A percentile compares a stretch with the other conserved stretches of the same genome.
These are phyloP conservation scores for Colletotrichum costaricense DNA, from an alignment of 2,329 filamentous ascomycete species.

Conservation along the genomic window DNA sequence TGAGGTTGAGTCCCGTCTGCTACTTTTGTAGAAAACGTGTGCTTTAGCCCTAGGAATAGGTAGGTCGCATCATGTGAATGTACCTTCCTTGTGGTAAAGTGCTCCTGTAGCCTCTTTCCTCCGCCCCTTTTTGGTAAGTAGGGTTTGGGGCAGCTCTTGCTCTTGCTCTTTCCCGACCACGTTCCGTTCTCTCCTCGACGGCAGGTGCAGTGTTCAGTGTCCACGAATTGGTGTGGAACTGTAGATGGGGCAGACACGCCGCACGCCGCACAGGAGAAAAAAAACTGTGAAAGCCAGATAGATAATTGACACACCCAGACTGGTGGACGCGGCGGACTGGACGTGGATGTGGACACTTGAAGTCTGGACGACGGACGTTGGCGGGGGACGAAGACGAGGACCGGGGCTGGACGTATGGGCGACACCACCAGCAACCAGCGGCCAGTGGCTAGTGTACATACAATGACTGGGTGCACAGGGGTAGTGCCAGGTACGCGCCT, in stretches of 20 bases:
- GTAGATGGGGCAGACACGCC: neutral
- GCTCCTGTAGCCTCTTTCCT: neutral
- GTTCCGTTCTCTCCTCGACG: neutral
- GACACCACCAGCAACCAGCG: neutral
- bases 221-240: neutral
- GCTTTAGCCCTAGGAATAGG: neutral
- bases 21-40: neutral
- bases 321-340: neutral
- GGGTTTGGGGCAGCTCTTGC: neutral
- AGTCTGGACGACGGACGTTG: neutral
- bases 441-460: neutral
- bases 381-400: slow-evolving; percentile 3
- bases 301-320: neutral
- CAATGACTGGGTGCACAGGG: neutral
- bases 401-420: slow-evolving; percentile 12
- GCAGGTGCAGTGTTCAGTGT: neutral
- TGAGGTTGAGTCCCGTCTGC: neutral
- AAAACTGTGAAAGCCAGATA: neutral
- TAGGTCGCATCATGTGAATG: neutral
- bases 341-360: neutral
- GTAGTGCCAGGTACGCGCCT: slow-evolving; percentile 23
- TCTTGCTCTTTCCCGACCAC: neutral
- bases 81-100: neutral
- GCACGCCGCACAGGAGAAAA: neutral
- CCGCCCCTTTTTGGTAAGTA: neutral